Conservation (phyloP, 768 basidiomycete species). For the Leccinum barrowsii region DNA sequence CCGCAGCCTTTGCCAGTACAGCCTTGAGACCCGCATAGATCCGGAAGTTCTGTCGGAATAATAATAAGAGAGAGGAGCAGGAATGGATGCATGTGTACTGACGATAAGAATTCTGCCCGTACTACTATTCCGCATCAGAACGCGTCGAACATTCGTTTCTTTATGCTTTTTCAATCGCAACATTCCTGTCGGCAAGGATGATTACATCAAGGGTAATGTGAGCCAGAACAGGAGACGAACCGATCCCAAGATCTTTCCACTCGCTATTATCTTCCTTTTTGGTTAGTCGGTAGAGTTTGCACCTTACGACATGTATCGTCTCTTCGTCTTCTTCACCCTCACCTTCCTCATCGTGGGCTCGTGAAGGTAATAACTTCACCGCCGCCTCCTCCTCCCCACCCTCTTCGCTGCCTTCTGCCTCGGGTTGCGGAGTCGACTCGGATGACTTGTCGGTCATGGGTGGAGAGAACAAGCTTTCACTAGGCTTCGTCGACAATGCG, state of each 20-base stretch:
- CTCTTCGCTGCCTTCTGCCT: slow-evolving; percentile 21
- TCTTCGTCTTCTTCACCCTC: slow-evolving; percentile 82
- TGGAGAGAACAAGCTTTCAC: slow-evolving; percentile 26
- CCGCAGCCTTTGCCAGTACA: slow-evolving; percentile 45
- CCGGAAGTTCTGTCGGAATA: slow-evolving; percentile 63
- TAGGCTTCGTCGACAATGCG: slow-evolving; percentile 16
- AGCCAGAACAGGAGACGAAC: slow-evolving; percentile 37
- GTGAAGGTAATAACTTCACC: slow-evolving; percentile 18
- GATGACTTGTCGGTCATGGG: slow-evolving; percentile 26
- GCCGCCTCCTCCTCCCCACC: slow-evolving; percentile 29
- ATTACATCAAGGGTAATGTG: not conserved
- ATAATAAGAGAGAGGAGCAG: not conserved
- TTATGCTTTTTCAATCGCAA: slow-evolving; percentile 75
- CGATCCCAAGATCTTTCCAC: slow-evolving; percentile 69
- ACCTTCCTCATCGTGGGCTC: slow-evolving; percentile 64
- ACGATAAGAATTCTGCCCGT: slow-evolving; percentile 77
- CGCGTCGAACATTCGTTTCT: slow-evolving; percentile 50
- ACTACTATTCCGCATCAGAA: slow-evolving; percentile 67
- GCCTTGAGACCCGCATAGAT: slow-evolving; percentile 58
- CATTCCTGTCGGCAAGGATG: slow-evolving; percentile 44
- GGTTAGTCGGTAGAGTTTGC: slow-evolving; percentile 61
- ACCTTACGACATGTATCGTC: slow-evolving; percentile 53
- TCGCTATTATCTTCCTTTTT: slow-evolving; percentile 44
- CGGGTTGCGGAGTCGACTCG: slow-evolving; percentile 31
- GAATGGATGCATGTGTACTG: slow-evolving; percentile 26